Base-by-base conservation (phyloP, 2,329 filamentous ascomycete genomes). In the Cladobotryum protrusum region DNA sequence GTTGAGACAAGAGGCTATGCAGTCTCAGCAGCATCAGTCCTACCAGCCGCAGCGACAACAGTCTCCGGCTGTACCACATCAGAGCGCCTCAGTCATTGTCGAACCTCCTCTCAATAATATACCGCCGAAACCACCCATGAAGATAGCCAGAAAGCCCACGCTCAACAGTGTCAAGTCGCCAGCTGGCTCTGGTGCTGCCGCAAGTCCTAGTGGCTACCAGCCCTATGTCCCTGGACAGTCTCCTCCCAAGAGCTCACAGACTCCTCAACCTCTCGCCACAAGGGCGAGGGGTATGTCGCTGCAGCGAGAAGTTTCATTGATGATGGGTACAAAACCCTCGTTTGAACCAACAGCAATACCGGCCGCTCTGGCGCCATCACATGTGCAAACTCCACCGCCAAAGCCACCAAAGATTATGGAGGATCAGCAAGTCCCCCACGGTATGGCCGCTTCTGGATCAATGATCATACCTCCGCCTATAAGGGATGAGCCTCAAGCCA, bases 221-320 rank as follows among this genome's bases (percentile, higher is more conserved):
- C 35, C 56, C 9, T 56, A 58, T 29, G 32, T 40, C 5, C 55
- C 56, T 2, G 53, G 53, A 4, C 49, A 53, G 24, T 15, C 42
- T 2, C 29, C 48, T 3, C 36, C 47, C 12, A 45, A 53, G 5
- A 43, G 46, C 7, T 17, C 35, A 17, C 35, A 37, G 9, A 17
- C n/a, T 42, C n/a, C 40, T 15, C 15, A 24, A 24, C 20, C 3
- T 7, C 20, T 29, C 19, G n/a, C 19, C 8, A 14, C 40, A 42
- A 59, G 33, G 37, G 52, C 15, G 48, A 52, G 18, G 39, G 53
- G 35, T n/a, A 41, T 46, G 33, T 59, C 60, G 3, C 49, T 67
- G 24, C 59, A 63, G 13, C 61, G 60, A 4, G 59, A 61, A 2
- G 57, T 48, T 1, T 59, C 59, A 0, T 45, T 65, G 14, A 57